Conservation (phyloP, 345 rosid genomes). For the Ricinus communis region DNA sequence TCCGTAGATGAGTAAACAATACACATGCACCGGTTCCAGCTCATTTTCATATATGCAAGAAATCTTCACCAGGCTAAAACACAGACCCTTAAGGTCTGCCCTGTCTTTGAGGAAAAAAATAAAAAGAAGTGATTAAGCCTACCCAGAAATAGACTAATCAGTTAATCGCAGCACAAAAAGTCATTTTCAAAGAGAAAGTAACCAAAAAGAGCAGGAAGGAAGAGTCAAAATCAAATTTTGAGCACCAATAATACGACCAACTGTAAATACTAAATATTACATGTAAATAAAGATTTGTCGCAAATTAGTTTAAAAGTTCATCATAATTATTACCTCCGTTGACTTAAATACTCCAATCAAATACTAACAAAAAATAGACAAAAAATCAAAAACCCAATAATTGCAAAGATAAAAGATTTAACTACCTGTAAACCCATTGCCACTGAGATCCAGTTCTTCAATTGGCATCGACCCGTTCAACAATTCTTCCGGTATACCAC, state of each 20-base stretch:
- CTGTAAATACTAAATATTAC: slow-evolving; percentile 10
- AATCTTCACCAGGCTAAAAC: background rate
- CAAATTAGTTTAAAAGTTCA: background rate
- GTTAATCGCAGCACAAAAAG: background rate
- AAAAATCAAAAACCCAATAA: background rate
- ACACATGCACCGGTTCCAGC: background rate
- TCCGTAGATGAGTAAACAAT: background rate
- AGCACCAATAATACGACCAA: slow-evolving; percentile 14
- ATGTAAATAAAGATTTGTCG: background rate
- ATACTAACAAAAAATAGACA: background rate
- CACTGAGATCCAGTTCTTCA: slow-evolving; percentile 81
- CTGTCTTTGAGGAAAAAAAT: background rate
- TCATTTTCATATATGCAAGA: background rate
- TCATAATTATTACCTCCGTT: background rate
- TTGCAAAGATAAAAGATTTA: slow-evolving; percentile 9
- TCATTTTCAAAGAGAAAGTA: background rate
- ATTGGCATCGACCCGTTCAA: slow-evolving; percentile 51
- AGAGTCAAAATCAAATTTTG: slow-evolving; percentile 1
- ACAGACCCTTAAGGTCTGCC: background rate
- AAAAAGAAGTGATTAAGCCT: background rate
- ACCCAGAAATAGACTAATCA: background rate
- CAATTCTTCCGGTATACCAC: slow-evolving; percentile 61
- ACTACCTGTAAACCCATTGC: slow-evolving; percentile 83
- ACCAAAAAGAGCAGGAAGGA: background rate
- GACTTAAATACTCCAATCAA: slow-evolving; percentile 5